Evolutionary conservation across 2,329 filamentous ascomycete genomes (phyloP).

Genomic region (Fusarium compactum): DNA sequence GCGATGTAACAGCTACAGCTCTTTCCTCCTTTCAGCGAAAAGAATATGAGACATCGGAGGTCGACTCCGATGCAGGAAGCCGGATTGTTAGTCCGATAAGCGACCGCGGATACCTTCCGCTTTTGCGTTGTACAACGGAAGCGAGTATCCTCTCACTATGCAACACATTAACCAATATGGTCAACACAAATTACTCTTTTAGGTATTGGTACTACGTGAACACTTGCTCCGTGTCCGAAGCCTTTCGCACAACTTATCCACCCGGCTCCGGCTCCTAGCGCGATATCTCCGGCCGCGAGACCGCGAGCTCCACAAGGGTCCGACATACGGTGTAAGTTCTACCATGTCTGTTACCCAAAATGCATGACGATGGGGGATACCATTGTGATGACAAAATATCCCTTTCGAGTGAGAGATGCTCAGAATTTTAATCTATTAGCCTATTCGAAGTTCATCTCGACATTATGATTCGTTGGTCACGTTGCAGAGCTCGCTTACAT

Average conservation of each 20-base stretch:
- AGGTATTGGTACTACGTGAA: not conserved
- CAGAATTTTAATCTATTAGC: not conserved
- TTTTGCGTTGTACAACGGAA: not conserved
- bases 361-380: not conserved
- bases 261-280: not conserved
- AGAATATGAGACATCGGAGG: constrained; percentile 16
- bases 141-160: not conserved
- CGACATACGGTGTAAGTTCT: not conserved
- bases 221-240: constrained; percentile 8
- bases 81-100: constrained; percentile 26
- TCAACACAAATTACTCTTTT: not conserved
- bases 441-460: not conserved
- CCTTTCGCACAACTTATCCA: not conserved
- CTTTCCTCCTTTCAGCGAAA: not conserved
- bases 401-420: too few species aligned
- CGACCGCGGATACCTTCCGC: constrained; percentile 19
- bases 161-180: not conserved
- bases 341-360: not conserved
- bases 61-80: constrained; percentile 13
- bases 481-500: not conserved
- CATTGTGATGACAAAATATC: not conserved
- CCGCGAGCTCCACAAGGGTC: constrained; percentile 31
- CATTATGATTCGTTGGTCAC: not conserved
- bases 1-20: not conserved
- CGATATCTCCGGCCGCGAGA: constrained; percentile 31